Conservation (phyloP, 352 stramenopile species). For the Halophytophthora polymorphica region DNA sequence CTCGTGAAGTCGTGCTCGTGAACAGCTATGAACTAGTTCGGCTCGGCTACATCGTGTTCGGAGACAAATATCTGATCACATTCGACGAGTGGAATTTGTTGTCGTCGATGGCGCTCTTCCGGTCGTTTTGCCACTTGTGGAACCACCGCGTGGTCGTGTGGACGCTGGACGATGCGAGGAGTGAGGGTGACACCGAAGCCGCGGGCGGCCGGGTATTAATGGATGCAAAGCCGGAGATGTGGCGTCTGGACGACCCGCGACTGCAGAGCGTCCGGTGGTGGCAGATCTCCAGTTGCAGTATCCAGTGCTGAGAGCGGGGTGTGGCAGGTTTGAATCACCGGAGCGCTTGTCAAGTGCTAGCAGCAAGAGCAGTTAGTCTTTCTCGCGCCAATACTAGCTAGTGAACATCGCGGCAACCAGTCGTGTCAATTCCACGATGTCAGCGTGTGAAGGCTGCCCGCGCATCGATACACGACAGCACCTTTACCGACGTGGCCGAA, state of each 20-base stretch:
- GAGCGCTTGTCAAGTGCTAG: too few species aligned
- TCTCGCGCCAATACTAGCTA: too few species aligned
- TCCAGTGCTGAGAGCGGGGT: conserved; percentile 9
- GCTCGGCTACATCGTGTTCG: conserved; percentile 22
- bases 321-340: too few species aligned
- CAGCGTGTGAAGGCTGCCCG: too few species aligned
- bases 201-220: not conserved
- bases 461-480: too few species aligned
- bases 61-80: conserved; percentile 14
- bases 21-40: conserved; percentile 27
- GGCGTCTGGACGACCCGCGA: conserved; percentile 12
- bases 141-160: conserved; percentile 23
- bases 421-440: too few species aligned
- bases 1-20: conserved; percentile 13
- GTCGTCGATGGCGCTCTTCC: conserved; percentile 12
- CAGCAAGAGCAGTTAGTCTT: too few species aligned
- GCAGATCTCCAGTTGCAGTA: not conserved
- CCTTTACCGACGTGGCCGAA: too few species aligned
- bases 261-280: conserved; percentile 5
- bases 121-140: conserved; percentile 17
- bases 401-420: too few species aligned
- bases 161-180: conserved; percentile 4
- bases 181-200: not conserved
- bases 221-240: conserved; percentile 9
- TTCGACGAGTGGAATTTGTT: conserved; percentile 21